Evolutionary conservation across 2,329 filamentous ascomycete species (phyloP), one percentile per base, ranked within the genome.

Genomic region (Penicillium rolfsii): DNA sequence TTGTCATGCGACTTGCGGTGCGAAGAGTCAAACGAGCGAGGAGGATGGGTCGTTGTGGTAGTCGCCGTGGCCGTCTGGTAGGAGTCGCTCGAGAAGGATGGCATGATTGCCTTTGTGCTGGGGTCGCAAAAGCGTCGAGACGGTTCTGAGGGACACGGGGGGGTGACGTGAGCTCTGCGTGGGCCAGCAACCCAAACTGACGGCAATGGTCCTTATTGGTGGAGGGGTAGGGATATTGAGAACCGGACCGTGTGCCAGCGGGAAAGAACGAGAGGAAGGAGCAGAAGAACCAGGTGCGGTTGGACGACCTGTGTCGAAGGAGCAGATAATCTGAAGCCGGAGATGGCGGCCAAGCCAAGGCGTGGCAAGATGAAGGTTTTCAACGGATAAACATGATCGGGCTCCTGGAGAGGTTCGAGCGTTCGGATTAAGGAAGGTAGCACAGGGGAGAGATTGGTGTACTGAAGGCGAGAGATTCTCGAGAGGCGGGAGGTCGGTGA

Each of bases 1-100:
- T 79, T 81, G 53, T 81, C 79, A 68, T 78, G 71, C 40, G 77
- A 74, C 70, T 80, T 81, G 24, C 76, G 75, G 30, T 76, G 71
- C 35, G 71, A 65, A 41, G 77, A 74, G 58, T 80, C 79, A 52
- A 80, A 76, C 40, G 78, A 71, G 52, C 72, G 75, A 66, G 70
- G 75, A 65, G 70, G 73, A 55, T 75, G 74, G 41, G 72, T 74
- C 40, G 71, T 67, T 22, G 73, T 73, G n/a, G 74, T 70, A 48
- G 70, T 49, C 30, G 46, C 53, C 22, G 64, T 66, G 9, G 62
- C 65, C 46, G 73, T 70, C 58, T 73, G 73, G 56, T 74, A 76
- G 53, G 70, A 66, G 55, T 78, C 74, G 62, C 70, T 74, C 58
- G 75, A 70, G 56, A 79, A 74, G 52, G 77, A 76, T 57, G 77